Conservation (phyloP, 495 filamentous ascomycete species). For the Penicillium bovifimosum region DNA sequence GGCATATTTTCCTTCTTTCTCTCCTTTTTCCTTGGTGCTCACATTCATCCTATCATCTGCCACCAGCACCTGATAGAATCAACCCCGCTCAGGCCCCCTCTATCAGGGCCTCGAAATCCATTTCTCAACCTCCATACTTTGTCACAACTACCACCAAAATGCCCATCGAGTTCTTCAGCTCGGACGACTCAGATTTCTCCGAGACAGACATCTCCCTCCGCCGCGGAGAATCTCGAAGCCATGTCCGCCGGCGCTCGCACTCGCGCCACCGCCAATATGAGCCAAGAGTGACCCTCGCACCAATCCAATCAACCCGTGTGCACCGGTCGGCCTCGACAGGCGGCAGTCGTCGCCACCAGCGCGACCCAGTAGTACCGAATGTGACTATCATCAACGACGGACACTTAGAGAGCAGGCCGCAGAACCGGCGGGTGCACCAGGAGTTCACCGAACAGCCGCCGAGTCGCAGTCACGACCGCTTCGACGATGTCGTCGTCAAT, state of each 20-base stretch:
- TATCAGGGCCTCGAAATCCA: constrained; percentile 3
- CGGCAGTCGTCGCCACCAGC: constrained; percentile 28
- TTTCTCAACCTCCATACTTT: background rate
- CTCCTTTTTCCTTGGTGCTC: background rate
- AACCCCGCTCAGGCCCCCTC: constrained; percentile 7
- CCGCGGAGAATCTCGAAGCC: constrained; percentile 19
- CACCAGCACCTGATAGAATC: background rate
- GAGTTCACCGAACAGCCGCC: constrained; percentile 9
- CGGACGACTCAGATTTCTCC: constrained; percentile 35
- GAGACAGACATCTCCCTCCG: constrained; percentile 38
- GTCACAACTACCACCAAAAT: constrained; percentile 14
- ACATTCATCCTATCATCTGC: background rate
- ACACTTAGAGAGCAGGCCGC: constrained; percentile 13
- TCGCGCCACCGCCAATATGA: constrained; percentile 34
- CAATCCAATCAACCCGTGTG: constrained; percentile 21
- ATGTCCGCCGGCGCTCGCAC: constrained; percentile 30
- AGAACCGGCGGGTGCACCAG: constrained; percentile 20
- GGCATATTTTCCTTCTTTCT: constrained; percentile 2
- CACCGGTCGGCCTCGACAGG: constrained; percentile 41
- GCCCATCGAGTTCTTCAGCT: constrained; percentile 8
- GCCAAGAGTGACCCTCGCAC: constrained; percentile 14
- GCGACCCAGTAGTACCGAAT: constrained; percentile 7
- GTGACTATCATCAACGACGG: constrained; percentile 26
- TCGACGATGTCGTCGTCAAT: constrained; percentile 30
- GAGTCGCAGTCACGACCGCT: constrained; percentile 12